These are phyloP conservation scores for Scedosporium dehoogii DNA, from an alignment of 2,329 filamentous ascomycete species.

Conservation along the genomic window DNA sequence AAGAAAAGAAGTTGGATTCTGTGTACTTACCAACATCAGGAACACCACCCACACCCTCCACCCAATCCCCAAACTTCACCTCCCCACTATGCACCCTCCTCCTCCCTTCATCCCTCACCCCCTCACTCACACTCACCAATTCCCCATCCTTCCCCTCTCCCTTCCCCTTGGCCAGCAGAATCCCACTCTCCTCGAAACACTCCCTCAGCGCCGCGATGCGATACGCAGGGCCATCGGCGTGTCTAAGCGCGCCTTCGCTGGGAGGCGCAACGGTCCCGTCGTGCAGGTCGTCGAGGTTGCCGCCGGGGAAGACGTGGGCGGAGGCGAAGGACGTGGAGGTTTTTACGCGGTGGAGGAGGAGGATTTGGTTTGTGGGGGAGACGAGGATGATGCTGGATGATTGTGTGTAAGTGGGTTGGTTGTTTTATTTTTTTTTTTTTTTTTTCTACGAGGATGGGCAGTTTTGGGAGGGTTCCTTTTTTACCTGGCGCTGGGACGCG, in stretches of 20 bases:
- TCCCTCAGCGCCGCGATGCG: slow-evolving; percentile 79
- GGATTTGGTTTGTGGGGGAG: slow-evolving; percentile 76
- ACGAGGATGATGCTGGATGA: slow-evolving; percentile 58
- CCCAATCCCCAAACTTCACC: slow-evolving; percentile 58
- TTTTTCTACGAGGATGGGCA: background rate
- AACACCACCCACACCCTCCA: slow-evolving; percentile 42
- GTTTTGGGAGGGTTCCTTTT: slow-evolving; percentile 2
- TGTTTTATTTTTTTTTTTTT: background rate
- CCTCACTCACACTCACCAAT: slow-evolving; percentile 51
- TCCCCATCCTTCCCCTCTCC: slow-evolving; percentile 22
- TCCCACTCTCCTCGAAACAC: slow-evolving; percentile 91
- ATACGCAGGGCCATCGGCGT: slow-evolving; percentile 64
- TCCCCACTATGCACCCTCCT: slow-evolving; percentile 57
- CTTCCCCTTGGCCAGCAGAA: slow-evolving; percentile 54
- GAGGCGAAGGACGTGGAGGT: slow-evolving; percentile 79
- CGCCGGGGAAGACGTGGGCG: slow-evolving; percentile 92
- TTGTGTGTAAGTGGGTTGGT: slow-evolving; percentile 2
- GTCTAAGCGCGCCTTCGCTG: slow-evolving; percentile 41
- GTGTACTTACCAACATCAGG: slow-evolving; percentile 51
- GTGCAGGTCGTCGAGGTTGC: slow-evolving; percentile 67
- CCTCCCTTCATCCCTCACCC: slow-evolving; percentile 55
- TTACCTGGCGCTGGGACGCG: slow-evolving; percentile 57
- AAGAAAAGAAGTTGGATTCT: background rate
- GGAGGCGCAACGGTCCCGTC: slow-evolving; percentile 49
- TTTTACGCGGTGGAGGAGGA: slow-evolving; percentile 77